Evolutionary conservation across 805 yeast species (phyloP), one percentile per base, ranked within the genome.

Genomic region (Candida pini): DNA sequence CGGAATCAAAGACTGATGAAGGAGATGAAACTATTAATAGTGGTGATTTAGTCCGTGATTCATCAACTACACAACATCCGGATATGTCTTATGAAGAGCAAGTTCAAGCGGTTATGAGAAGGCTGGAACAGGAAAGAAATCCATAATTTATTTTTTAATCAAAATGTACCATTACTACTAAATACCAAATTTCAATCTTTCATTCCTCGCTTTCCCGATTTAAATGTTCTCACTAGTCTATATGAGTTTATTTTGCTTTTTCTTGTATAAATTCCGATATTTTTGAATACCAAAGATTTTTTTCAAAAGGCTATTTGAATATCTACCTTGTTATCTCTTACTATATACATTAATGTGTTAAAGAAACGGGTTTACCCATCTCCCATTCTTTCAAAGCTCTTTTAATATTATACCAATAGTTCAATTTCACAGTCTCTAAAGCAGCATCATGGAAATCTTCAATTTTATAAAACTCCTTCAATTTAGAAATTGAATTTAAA

Each of bases 381-480:
- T 78, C 81, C 90, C 92, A 81, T 31, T 81, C 87, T 56, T 74
- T 77, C 28, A 88, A 69, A 5, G 86, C 87, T 26, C 71, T 71
- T 31, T 75, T 75, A 22, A 90, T 76, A 52, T 84, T 89, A 31
- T 69, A 67, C 95, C 96, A 88, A 54, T 88, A 90, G 55, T 84
- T 84, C 42, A 90, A 62, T 43, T 73, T 73, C 17, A 87, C 73
- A 1, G 94, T 80, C 40, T 77, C 78, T 35, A 70, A 59, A 33
- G 81, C 77, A 10, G 90, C 81, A 1, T 57, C 49, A 9, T 76
- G 73, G 64, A 77, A 76, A 30, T 79, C 68, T n/a, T 65, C 43
- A 1, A 44, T 39, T 2, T 48, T 47, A 46, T 80, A 75, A 2
- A 81, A 68, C 6, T 56, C 43, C 3, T 67, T 67, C 32, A 90